phyloP scores from a whole-genome alignment of 139 green algal species.

The Chlorella sp. region DNA sequence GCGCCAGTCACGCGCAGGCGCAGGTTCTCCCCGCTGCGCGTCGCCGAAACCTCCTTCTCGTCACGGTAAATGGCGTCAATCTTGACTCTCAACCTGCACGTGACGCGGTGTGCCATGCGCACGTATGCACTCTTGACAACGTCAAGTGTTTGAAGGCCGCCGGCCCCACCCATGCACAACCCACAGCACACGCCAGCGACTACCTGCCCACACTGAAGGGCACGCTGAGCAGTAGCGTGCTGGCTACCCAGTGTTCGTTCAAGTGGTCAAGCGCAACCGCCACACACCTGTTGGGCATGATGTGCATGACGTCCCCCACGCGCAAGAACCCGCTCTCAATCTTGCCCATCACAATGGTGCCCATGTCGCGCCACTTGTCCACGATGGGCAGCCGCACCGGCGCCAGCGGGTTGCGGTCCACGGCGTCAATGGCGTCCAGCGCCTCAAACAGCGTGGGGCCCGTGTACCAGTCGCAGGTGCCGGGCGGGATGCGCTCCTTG shows the following conservation, averaged over 20 bases:
- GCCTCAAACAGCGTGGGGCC: constrained; percentile 86
- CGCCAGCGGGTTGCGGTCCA: constrained; percentile 39
- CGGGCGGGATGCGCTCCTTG: constrained; percentile 47
- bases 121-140: neutral
- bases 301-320: constrained; percentile 66
- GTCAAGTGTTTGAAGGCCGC: neutral
- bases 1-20: constrained; percentile 55
- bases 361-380: constrained; percentile 96
- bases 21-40: constrained; percentile 77
- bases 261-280: neutral
- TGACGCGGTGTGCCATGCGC: neutral
- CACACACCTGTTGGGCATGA: constrained; percentile 94
- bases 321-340: constrained; percentile 84
- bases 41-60: constrained; percentile 75
- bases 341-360: constrained; percentile 98
- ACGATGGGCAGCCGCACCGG: constrained; percentile 94
- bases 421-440: constrained; percentile 77
- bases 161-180: neutral
- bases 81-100: constrained; percentile 61
- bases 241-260: neutral
- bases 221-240: neutral
- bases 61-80: constrained; percentile 87
- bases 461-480: constrained; percentile 76
- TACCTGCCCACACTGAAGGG: neutral
- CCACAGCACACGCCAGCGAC: too few species aligned